Conservation (phyloP, 495 filamentous ascomycete genomes). For the Neurospora sp. region DNA sequence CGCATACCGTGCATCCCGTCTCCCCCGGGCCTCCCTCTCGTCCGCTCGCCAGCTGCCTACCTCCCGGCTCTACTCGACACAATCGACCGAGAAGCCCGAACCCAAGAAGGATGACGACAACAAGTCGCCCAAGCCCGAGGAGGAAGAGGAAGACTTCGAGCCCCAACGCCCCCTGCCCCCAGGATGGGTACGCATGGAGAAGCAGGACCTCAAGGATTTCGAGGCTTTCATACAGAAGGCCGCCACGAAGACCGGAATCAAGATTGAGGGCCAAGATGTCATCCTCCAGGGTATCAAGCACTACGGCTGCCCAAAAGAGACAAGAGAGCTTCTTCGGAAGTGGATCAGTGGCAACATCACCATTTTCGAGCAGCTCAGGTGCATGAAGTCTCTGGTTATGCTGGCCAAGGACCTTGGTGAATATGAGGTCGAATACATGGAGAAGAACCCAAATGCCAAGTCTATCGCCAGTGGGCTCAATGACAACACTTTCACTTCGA, state of each 20-base stretch:
- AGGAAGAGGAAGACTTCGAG: background rate
- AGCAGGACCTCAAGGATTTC: slow-evolving; percentile 19
- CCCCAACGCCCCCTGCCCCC: slow-evolving; percentile 11
- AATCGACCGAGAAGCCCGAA: slow-evolving; percentile 1
- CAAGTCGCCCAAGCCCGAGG: background rate
- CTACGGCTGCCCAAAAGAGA: slow-evolving; percentile 18
- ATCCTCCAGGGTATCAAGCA: slow-evolving; percentile 7
- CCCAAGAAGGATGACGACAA: background rate
- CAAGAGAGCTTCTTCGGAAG: slow-evolving; percentile 34
- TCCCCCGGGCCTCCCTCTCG: slow-evolving; percentile 6
- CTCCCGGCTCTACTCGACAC: slow-evolving; percentile 16
- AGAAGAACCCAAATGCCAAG: background rate
- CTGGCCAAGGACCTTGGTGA: slow-evolving; percentile 10
- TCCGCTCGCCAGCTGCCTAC: slow-evolving; percentile 1
- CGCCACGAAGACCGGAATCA: background rate
- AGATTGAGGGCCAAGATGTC: background rate
- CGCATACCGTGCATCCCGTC: slow-evolving; percentile 4
- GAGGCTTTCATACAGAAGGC: background rate
- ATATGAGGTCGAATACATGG: background rate
- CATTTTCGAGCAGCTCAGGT: slow-evolving; percentile 49
- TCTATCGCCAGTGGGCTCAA: background rate
- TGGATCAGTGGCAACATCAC: slow-evolving; percentile 49
- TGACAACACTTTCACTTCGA: slow-evolving; percentile 7
- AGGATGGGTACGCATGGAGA: slow-evolving; percentile 26
- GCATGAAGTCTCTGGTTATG: slow-evolving; percentile 8